These are phyloP conservation scores for Hemileia vastatrix DNA, from an alignment of 1,284 basidiomycete genomes.

Conservation along the genomic window DNA sequence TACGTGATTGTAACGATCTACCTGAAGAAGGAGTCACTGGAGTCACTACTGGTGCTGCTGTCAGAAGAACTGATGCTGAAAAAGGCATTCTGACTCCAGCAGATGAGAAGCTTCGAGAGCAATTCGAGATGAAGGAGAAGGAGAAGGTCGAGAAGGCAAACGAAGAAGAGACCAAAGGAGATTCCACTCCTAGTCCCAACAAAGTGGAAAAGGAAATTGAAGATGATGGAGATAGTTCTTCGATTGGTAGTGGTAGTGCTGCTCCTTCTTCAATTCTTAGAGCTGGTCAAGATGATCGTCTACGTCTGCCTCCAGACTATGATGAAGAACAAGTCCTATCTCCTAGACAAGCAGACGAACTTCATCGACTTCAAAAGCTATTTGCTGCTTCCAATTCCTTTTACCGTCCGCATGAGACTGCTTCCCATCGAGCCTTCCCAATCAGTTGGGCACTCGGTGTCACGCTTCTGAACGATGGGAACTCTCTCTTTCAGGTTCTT, in stretches of 20 bases:
- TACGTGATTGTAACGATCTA: slow-evolving; percentile 63
- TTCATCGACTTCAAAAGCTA: slow-evolving; percentile 25
- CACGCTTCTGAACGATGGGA: slow-evolving; percentile 57
- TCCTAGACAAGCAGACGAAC: slow-evolving; percentile 22
- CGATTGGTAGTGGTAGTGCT: not conserved
- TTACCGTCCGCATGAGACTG: slow-evolving; percentile 77
- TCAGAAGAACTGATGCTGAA: not conserved
- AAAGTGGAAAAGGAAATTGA: not conserved
- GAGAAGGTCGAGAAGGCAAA: not conserved
- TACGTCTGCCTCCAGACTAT: not conserved
- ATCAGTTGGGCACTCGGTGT: slow-evolving; percentile 52
- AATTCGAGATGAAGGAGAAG: not conserved
- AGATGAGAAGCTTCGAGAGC: not conserved
- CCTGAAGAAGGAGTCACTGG: too few relatives aligned
- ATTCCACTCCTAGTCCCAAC: not conserved
- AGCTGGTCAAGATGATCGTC: not conserved
- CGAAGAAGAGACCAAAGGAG: not conserved
- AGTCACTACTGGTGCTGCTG: slow-evolving; percentile 3
- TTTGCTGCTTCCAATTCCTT: slow-evolving; percentile 47
- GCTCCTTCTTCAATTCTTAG: not conserved
- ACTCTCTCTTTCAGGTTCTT: slow-evolving; percentile 62
- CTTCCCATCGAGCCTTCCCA: slow-evolving; percentile 72
- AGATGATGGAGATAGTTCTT: not conserved
- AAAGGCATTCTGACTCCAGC: not conserved
- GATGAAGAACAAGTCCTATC: slow-evolving; percentile 23